Evolutionary conservation across 768 basidiomycete genomes (phyloP).

Genomic region (Russula foetens): DNA sequence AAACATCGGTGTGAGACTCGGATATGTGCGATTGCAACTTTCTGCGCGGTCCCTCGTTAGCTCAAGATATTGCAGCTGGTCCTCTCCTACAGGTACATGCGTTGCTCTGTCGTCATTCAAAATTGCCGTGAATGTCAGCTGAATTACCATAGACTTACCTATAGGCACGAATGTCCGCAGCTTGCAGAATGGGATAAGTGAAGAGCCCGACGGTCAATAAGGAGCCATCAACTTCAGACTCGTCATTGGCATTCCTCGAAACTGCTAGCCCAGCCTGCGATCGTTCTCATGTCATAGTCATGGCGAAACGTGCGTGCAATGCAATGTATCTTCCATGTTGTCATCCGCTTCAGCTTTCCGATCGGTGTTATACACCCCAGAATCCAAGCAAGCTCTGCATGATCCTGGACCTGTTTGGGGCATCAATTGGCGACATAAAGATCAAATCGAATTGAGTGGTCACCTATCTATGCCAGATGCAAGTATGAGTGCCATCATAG

Average conservation of each 20-base stretch:
- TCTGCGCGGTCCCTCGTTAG: conserved; percentile 82
- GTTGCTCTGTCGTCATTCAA: conserved; percentile 50
- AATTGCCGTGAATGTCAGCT: too few relatives aligned
- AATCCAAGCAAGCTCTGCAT: conserved; percentile 87
- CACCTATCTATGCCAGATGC: conserved; percentile 85
- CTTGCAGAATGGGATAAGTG: conserved; percentile 90
- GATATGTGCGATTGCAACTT: conserved; percentile 68
- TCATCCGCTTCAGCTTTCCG: conserved; percentile 83
- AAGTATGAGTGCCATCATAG: conserved; percentile 77
- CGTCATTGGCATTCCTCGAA: conserved; percentile 62
- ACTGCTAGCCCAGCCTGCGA: conserved; percentile 65
- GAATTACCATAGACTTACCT: conserved; percentile 38
- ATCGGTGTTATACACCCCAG: conserved; percentile 78
- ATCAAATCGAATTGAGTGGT: too few relatives aligned
- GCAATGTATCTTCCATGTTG: conserved; percentile 81
- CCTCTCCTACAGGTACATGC: conserved; percentile 93
- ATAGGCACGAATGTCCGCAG: conserved; percentile 86
- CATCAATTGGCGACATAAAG: neutral
- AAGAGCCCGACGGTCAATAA: conserved; percentile 79
- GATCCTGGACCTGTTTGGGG: conserved; percentile 58
- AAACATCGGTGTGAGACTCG: conserved; percentile 44
- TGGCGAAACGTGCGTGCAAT: conserved; percentile 1
- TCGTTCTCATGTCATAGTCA: conserved; percentile 25
- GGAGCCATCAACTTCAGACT: conserved; percentile 75
- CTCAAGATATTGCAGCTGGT: conserved; percentile 85